These are phyloP conservation scores for Lipomyces spencermartinsiae DNA, from an alignment of 805 yeast species.

Conservation along the genomic window DNA sequence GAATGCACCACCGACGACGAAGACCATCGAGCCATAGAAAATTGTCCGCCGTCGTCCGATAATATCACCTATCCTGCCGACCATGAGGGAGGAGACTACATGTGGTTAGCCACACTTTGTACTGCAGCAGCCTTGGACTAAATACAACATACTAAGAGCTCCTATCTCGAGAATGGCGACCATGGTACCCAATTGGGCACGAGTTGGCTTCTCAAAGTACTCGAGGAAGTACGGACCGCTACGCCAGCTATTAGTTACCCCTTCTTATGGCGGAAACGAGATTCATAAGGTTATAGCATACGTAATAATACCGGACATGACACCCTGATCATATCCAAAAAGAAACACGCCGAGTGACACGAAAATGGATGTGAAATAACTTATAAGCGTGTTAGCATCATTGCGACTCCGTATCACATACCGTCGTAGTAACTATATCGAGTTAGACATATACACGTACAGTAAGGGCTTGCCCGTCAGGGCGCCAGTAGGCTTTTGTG, in stretches of 20 bases:
- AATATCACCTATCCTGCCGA: constrained; percentile 77
- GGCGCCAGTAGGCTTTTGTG: constrained; percentile 18
- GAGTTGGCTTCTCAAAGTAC: constrained; percentile 74
- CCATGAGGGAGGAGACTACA: constrained; percentile 73
- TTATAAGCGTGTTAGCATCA: not conserved
- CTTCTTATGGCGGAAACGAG: not conserved
- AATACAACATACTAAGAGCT: constrained; percentile 50
- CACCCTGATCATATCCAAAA: constrained; percentile 88
- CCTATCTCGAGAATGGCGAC: constrained; percentile 90
- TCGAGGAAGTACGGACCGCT: constrained; percentile 66
- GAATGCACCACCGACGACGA: constrained; percentile 77
- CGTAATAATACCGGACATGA: constrained; percentile 84
- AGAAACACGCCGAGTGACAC: constrained; percentile 61
- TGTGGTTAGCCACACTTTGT: not conserved
- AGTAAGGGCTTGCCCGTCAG: constrained; percentile 36
- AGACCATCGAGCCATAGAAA: constrained; percentile 75
- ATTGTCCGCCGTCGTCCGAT: constrained; percentile 83
- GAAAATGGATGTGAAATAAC: constrained; percentile 52
- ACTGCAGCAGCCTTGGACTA: not conserved
- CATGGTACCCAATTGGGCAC: constrained; percentile 80
- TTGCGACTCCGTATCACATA: not conserved
- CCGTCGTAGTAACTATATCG: not conserved
- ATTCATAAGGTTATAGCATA: constrained; percentile 8
- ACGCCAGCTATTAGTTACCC: not conserved
- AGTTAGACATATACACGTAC: constrained; percentile 46